Evolutionary conservation across 768 basidiomycete genomes (phyloP).

Genomic region (Mycena rosella): DNA sequence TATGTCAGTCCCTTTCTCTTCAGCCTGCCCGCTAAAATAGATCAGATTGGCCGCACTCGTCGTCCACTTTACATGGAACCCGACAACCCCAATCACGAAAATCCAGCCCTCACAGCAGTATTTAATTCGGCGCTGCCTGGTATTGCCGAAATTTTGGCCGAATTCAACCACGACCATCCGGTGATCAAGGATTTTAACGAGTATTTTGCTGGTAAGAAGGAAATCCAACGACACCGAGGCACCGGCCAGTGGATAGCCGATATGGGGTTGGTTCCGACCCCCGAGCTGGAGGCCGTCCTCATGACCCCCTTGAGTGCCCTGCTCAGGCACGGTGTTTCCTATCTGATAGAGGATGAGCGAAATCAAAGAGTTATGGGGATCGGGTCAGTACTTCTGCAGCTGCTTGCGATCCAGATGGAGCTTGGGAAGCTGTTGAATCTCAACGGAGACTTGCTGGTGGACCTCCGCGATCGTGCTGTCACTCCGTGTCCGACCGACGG

Average conservation of each 20-base stretch:
- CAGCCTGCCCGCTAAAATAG: background rate
- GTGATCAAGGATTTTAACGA: background rate
- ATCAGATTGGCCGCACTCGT: slow-evolving; percentile 6
- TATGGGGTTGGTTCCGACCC: slow-evolving; percentile 2
- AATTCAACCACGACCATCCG: background rate
- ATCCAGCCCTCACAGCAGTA: background rate
- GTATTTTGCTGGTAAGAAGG: background rate
- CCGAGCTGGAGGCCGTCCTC: slow-evolving; percentile 6
- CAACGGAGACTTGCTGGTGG: slow-evolving; percentile 8
- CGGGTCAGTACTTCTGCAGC: slow-evolving; percentile 6
- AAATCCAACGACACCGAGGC: background rate
- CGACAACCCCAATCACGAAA: background rate
- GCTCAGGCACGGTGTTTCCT: background rate
- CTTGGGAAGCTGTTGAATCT: slow-evolving; percentile 11
- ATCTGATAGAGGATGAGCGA: background rate
- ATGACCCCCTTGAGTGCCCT: background rate
- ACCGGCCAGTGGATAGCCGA: background rate
- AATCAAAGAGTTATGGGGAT: background rate
- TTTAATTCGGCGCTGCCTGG: background rate
- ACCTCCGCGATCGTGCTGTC: background rate
- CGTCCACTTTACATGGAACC: slow-evolving; percentile 15
- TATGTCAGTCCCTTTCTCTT: background rate
- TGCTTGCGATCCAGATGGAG: slow-evolving; percentile 5
- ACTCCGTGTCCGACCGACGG: background rate
- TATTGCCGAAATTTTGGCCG: background rate